Conservation (phyloP, 768 basidiomycete genomes). For the Kockovaella imperatae region DNA sequence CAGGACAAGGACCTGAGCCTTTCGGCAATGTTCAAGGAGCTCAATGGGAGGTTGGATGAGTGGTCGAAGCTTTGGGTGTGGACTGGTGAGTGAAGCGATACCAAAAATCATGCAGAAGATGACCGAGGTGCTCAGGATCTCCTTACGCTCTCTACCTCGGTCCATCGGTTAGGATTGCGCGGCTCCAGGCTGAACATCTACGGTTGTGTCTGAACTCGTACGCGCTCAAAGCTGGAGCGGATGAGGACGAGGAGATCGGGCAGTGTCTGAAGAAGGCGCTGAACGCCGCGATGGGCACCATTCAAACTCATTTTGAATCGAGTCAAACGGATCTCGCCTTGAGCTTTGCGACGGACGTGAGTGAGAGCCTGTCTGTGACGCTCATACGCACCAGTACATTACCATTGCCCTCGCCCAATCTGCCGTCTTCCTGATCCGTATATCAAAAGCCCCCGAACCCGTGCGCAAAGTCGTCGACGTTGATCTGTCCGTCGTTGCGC, state of each 20-base stretch:
- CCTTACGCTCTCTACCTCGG: slow-evolving; percentile 27
- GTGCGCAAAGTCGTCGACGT: slow-evolving; percentile 10
- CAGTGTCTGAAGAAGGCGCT: slow-evolving; percentile 26
- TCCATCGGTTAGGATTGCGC: slow-evolving; percentile 19
- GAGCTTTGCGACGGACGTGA: slow-evolving; percentile 33
- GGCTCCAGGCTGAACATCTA: slow-evolving; percentile 31
- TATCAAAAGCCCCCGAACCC: slow-evolving; percentile 14
- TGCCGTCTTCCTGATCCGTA: slow-evolving; percentile 23
- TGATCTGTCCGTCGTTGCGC: slow-evolving; percentile 24
- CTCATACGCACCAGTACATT: slow-evolving; percentile 11
- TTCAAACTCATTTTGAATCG: slow-evolving; percentile 30
- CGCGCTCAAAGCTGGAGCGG: slow-evolving; percentile 24
- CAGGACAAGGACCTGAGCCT: slow-evolving; percentile 22
- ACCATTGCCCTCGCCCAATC: slow-evolving; percentile 22
- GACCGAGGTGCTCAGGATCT: slow-evolving; percentile 13
- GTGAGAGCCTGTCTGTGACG: slow-evolving; percentile 3
- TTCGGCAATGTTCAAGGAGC: slow-evolving; percentile 20
- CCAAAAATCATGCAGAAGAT: not conserved
- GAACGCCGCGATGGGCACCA: slow-evolving; percentile 28
- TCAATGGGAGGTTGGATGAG: slow-evolving; percentile 27
- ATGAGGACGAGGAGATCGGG: slow-evolving; percentile 17
- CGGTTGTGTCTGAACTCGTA: slow-evolving; percentile 33
- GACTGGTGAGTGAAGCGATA: slow-evolving; percentile 18
- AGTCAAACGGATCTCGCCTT: slow-evolving; percentile 30
- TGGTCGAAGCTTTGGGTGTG: slow-evolving; percentile 33